A percentile compares a stretch with the other conserved stretches of the same genome.
These are phyloP conservation scores for Sarocladiaceae sp. DNA, from an alignment of 2,329 filamentous ascomycete genomes.

Conservation along the genomic window DNA sequence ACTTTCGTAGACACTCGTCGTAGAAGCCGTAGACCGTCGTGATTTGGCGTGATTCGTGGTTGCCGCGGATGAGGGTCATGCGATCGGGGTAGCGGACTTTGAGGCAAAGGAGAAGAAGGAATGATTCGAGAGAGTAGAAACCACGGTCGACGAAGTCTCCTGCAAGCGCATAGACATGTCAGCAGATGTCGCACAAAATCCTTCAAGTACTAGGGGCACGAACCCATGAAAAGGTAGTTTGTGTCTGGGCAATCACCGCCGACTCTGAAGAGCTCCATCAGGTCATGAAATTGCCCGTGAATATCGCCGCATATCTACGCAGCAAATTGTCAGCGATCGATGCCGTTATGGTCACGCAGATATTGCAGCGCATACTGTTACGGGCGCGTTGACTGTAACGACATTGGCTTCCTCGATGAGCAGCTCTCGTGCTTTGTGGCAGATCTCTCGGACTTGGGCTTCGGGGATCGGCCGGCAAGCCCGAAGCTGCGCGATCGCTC, in stretches of 20 bases:
- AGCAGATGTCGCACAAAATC: background rate
- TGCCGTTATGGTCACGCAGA: too few species aligned
- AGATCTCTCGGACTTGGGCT: slow-evolving; percentile 90
- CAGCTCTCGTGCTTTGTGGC: slow-evolving; percentile 93
- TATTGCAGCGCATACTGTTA: slow-evolving; percentile 70
- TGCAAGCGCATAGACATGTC: slow-evolving; percentile 29
- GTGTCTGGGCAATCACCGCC: slow-evolving; percentile 97
- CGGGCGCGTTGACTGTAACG: slow-evolving; percentile 88
- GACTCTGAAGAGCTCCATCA: slow-evolving; percentile 99
- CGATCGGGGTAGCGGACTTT: slow-evolving; percentile 98
- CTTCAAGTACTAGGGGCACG: slow-evolving; percentile 22
- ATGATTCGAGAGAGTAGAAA: slow-evolving; percentile 98
- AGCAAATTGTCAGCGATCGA: background rate
- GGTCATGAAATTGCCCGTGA: slow-evolving; percentile 96
- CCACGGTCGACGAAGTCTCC: slow-evolving; percentile 98
- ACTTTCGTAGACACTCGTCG: slow-evolving; percentile 97
- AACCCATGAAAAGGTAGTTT: slow-evolving; percentile 99
- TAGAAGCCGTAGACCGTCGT: slow-evolving; percentile 99
- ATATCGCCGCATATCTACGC: slow-evolving; percentile 77
- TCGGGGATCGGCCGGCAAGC: slow-evolving; percentile 96
- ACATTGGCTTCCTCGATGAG: slow-evolving; percentile 98
- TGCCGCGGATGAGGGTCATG: slow-evolving; percentile 97
- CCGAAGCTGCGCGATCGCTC: slow-evolving; percentile 91
- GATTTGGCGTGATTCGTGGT: slow-evolving; percentile 98
- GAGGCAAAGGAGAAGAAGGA: slow-evolving; percentile 90